Evolutionary conservation across 1,139 yeast genomes (phyloP).

Genomic region (Scheffersomyces cryptocercus): DNA sequence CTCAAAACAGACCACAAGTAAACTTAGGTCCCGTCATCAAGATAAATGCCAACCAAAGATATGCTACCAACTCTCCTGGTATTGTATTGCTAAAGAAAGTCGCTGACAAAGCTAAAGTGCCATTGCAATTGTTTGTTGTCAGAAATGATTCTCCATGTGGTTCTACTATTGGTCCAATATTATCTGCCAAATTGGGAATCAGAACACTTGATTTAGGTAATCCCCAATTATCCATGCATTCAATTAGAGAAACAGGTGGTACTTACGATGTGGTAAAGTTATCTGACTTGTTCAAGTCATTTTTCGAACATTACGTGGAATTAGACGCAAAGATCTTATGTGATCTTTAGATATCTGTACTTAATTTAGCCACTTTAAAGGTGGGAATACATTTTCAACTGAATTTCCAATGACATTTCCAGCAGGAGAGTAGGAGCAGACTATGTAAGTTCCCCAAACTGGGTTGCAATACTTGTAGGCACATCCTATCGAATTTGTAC

Average conservation of each 20-base stretch:
- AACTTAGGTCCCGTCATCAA: constrained; percentile 93
- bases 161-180: constrained; percentile 92
- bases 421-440: constrained; percentile 61
- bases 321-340: constrained; percentile 31
- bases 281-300: constrained; percentile 60
- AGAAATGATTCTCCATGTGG: constrained; percentile 95
- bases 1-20: constrained; percentile 73
- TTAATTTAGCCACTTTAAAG: not conserved
- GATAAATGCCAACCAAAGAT: constrained; percentile 91
- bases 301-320: constrained; percentile 44
- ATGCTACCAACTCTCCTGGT: constrained; percentile 92
- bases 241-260: constrained; percentile 93
- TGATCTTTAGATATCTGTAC: constrained; percentile 11
- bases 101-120: constrained; percentile 66
- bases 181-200: constrained; percentile 85
- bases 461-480: constrained; percentile 23
- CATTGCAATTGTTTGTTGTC: constrained; percentile 82
- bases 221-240: constrained; percentile 94
- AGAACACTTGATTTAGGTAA: constrained; percentile 91
- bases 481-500: constrained; percentile 18
- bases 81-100: constrained; percentile 72
- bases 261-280: constrained; percentile 68
- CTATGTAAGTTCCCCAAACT: constrained; percentile 54
- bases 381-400: constrained; percentile 28
- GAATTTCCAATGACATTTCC: constrained; percentile 55